Conservation (phyloP, 352 stramenopile genomes). For the Globisporangium sylvaticum region DNA sequence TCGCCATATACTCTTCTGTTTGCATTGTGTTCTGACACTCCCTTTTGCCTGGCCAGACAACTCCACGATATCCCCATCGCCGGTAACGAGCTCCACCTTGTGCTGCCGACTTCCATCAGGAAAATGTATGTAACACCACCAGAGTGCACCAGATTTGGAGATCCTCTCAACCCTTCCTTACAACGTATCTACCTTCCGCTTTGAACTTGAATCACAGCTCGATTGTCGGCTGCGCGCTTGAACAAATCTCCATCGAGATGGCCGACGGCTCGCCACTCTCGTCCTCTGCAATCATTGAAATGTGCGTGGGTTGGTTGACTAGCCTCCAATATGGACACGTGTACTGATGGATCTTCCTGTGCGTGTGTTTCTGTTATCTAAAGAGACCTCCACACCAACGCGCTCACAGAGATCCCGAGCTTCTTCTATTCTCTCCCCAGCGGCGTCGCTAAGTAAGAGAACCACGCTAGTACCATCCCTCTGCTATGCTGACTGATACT, state of each 20-base stretch:
- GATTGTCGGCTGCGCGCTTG: conserved; percentile 38
- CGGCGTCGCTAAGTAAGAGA: conserved; percentile 18
- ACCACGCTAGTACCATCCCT: background rate
- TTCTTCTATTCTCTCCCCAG: conserved; percentile 23
- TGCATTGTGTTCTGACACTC: background rate
- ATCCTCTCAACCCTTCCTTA: too few species aligned
- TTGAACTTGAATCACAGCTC: conserved; percentile 18
- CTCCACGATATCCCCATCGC: conserved; percentile 40
- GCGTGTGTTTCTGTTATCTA: background rate
- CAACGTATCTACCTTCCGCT: background rate
- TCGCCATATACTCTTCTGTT: background rate
- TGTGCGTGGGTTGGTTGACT: conserved; percentile 22
- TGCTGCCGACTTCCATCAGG: conserved; percentile 40
- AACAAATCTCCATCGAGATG: conserved; percentile 40
- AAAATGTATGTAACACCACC: conserved; percentile 30
- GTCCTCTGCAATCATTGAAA: conserved; percentile 19
- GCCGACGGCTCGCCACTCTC: conserved; percentile 21
- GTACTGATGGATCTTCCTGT: background rate
- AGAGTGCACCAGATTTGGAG: background rate
- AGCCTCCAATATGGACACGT: conserved; percentile 1
- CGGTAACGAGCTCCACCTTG: conserved; percentile 28
- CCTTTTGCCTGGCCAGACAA: conserved; percentile 23
- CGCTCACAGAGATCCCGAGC: conserved; percentile 23
- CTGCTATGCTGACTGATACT: too few species aligned
- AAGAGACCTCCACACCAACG: conserved; percentile 49